These are phyloP conservation scores for Aureobasidium sp. DNA, from an alignment of 2,329 filamentous ascomycete species.

Conservation along the genomic window DNA sequence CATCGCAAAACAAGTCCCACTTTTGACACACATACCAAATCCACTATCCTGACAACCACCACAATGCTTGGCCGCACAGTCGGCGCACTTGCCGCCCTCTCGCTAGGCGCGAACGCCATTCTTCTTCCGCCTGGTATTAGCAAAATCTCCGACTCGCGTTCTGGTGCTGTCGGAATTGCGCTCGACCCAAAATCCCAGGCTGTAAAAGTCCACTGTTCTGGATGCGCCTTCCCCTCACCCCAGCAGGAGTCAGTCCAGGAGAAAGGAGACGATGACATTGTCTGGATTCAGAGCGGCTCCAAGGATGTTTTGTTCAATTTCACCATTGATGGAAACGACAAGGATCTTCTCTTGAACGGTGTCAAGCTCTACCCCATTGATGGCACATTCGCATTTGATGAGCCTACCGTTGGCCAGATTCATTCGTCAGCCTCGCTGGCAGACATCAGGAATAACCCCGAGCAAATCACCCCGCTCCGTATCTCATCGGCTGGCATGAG, in stretches of 20 bases:
- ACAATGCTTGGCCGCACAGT: conserved; percentile 28
- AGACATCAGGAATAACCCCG: conserved; percentile 23
- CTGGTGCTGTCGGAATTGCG: conserved; percentile 38
- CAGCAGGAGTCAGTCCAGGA: conserved; percentile 4
- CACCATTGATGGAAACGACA: conserved; percentile 40
- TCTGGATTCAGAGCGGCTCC: conserved; percentile 26
- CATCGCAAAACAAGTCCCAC: not conserved
- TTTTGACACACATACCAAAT: not conserved
- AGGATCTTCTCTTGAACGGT: conserved; percentile 51
- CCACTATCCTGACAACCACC: conserved; percentile 14
- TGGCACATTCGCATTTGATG: conserved; percentile 9
- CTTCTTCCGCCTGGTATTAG: conserved; percentile 47
- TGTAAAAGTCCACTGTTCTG: conserved; percentile 48
- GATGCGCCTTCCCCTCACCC: conserved; percentile 41
- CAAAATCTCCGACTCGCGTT: conserved; percentile 37
- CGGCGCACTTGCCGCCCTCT: conserved; percentile 25
- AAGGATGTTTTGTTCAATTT: conserved; percentile 44
- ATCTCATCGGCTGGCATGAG: conserved; percentile 29
- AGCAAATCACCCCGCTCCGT: conserved; percentile 27
- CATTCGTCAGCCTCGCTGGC: conserved; percentile 21
- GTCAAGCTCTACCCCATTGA: conserved; percentile 49
- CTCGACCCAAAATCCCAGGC: conserved; percentile 36
- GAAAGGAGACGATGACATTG: conserved; percentile 22
- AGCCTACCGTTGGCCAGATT: conserved; percentile 23
- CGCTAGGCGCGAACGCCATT: conserved; percentile 37